Conservation (phyloP, 257 asterid species). For the Knoxia roxburghii region DNA sequence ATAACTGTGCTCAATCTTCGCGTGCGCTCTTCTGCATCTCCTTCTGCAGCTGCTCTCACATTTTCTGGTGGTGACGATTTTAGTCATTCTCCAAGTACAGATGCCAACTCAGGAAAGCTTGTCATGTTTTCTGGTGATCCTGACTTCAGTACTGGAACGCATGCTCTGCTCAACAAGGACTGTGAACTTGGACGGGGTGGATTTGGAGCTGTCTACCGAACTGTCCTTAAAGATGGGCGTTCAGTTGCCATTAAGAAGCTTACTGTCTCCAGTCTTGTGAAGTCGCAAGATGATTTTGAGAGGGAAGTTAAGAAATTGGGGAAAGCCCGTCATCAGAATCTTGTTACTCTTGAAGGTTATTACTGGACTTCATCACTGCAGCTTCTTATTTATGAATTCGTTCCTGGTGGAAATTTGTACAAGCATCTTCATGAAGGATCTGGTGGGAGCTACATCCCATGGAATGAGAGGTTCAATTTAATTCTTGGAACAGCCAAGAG, state of each 20-base stretch:
- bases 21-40: conserved; percentile 55
- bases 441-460: conserved; percentile 40
- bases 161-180: conserved; percentile 76
- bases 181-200: conserved; percentile 95
- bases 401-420: conserved; percentile 72
- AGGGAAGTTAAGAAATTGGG: conserved; percentile 67
- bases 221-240: conserved; percentile 66
- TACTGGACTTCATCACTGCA: conserved; percentile 89
- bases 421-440: conserved; percentile 69
- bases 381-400: conserved; percentile 74
- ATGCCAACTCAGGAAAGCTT: conserved; percentile 74
- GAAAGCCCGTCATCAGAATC: conserved; percentile 52
- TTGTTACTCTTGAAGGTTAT: conserved; percentile 74
- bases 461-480: conserved; percentile 70
- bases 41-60: conserved; percentile 50
- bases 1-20: conserved; percentile 76
- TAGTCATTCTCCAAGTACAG: conserved; percentile 55
- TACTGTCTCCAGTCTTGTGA: conserved; percentile 71
- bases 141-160: conserved; percentile 71
- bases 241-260: conserved; percentile 86
- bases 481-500: conserved; percentile 79
- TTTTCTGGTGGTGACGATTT: conserved; percentile 69
- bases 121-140: conserved; percentile 88
- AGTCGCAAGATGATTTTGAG: conserved; percentile 77
- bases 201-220: conserved; percentile 76